These are phyloP conservation scores for Grosmannia serpens DNA, from an alignment of 2,329 filamentous ascomycete species.

Conservation along the genomic window DNA sequence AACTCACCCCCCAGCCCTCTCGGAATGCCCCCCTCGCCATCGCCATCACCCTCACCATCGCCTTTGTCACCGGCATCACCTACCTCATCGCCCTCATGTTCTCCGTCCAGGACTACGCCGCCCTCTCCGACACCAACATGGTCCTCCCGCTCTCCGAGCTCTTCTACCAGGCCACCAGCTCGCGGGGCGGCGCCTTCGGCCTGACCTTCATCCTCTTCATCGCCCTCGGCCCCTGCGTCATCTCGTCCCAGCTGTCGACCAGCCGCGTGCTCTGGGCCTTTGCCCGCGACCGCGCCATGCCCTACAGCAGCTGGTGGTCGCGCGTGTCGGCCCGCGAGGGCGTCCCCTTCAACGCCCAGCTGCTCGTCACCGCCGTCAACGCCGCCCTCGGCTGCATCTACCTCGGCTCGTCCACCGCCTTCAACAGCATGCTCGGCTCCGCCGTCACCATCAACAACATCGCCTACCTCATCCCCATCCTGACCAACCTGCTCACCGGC, in stretches of 20 bases:
- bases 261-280: constrained; percentile 5
- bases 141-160: constrained; percentile 32
- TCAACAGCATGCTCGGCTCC: constrained; percentile 11
- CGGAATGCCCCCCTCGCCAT: constrained; percentile 26
- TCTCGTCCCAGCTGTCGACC: constrained; percentile 21
- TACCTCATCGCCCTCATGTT: constrained; percentile 41
- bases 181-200: constrained; percentile 28
- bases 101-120: constrained; percentile 33
- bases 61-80: constrained; percentile 33
- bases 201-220: constrained; percentile 29
- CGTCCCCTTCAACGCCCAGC: constrained; percentile 28
- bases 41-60: constrained; percentile 15
- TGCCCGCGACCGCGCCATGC: constrained; percentile 27
- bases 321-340: constrained; percentile 22
- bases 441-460: constrained; percentile 26
- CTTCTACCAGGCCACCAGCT: constrained; percentile 30
- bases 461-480: constrained; percentile 32
- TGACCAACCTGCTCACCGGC: constrained; percentile 29
- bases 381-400: constrained; percentile 15
- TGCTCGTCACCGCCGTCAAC: constrained; percentile 21
- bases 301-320: constrained; percentile 24
- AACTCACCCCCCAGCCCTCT: constrained; percentile 16
- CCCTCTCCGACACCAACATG: constrained; percentile 28
- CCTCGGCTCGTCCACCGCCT: constrained; percentile 30
- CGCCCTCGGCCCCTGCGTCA: constrained; percentile 27